A percentile compares a stretch with the other conserved stretches of the same genome.
phyloP scores from a whole-genome alignment of 2,329 filamentous ascomycete species.

The Ilyonectria sp. region DNA sequence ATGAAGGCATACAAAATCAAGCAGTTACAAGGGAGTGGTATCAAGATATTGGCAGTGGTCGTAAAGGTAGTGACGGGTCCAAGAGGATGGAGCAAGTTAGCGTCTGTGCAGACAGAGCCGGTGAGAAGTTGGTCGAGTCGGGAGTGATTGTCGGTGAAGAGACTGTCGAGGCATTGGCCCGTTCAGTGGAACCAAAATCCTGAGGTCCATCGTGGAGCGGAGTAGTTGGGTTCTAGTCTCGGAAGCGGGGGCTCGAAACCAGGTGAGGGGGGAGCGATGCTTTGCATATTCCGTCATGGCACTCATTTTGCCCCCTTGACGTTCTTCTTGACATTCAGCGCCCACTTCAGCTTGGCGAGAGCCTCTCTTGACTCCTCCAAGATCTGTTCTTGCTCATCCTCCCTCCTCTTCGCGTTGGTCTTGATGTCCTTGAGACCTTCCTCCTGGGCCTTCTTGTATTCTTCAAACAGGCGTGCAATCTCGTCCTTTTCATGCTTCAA shows the following conservation, averaged over 20 bases:
- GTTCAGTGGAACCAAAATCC: neutral
- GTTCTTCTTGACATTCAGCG: slow-evolving; percentile 76
- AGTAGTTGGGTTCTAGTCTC: neutral
- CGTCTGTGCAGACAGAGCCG: slow-evolving; percentile 12
- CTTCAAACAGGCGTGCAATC: slow-evolving; percentile 72
- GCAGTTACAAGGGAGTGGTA: slow-evolving; percentile 45
- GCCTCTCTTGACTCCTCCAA: slow-evolving; percentile 72
- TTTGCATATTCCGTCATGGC: neutral
- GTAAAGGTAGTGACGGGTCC: slow-evolving; percentile 35
- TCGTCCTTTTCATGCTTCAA: slow-evolving; percentile 73
- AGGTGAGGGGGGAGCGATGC: neutral
- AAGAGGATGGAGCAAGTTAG: slow-evolving; percentile 20
- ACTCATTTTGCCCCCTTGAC: slow-evolving; percentile 68
- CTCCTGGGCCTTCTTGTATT: slow-evolving; percentile 77
- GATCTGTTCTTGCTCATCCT: slow-evolving; percentile 72
- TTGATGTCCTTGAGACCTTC: slow-evolving; percentile 73
- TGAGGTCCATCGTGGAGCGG: neutral
- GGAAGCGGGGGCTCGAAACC: neutral
- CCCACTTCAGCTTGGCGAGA: slow-evolving; percentile 81
- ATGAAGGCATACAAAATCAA: slow-evolving; percentile 31
- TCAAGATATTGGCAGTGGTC: slow-evolving; percentile 40
- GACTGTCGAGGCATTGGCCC: neutral
- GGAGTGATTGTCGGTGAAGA: neutral
- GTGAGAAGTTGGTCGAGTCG: slow-evolving; percentile 4
- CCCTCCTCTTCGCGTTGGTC: slow-evolving; percentile 68